Evolutionary conservation across 2,329 filamentous ascomycete genomes (phyloP), one percentile per base, ranked within the genome.

Genomic region (Fusarium keratoplasticum): DNA sequence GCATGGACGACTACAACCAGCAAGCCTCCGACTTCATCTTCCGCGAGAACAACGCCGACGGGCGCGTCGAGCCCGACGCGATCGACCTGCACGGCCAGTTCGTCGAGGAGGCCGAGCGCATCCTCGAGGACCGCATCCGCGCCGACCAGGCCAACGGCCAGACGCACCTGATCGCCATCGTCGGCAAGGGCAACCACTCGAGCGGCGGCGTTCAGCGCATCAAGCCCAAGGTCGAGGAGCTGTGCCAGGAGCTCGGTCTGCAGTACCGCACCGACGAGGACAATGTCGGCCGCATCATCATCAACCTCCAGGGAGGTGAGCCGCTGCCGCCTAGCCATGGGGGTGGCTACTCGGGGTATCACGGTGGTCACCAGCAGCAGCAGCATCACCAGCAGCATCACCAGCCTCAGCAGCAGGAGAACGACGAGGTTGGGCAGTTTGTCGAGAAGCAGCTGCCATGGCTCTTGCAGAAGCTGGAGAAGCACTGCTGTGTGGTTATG

Each of bases 21-120:
- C 95, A 98, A 83, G 96, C 96, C 2, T 94, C 94, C 69, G 94
- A 98, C 68, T 97, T 90, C 83, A 98, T 98, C 81, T 98, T 99
- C 86, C 92, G 95, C 44, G 95, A 96, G 85, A 98, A 98, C 86
- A 98, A 98, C 81, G 92, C 94, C 22, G 83, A 87, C 4, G 94
- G 91, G 20, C 91, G 93, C 70, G 93, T 97, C 11, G 88, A 90
- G 18, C 87, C 87, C 44, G 96, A 98, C 83, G 95, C 93, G 10
- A 95, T 99, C 77, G 96, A 99, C 84, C 87, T 99, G 57, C 96
- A 99, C 82, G 96, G 96, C 4, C 93, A 97, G 80, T 98, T 93
- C 79, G 95, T 98, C 68, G 94, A 98, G 81, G 96, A 98, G 86
- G 96, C 96, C 6, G 95, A 98, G 86, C 90, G 94, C 73, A 96